Base-by-base conservation (phyloP, 1,284 basidiomycete species). In the Leccinum pachyderme region DNA sequence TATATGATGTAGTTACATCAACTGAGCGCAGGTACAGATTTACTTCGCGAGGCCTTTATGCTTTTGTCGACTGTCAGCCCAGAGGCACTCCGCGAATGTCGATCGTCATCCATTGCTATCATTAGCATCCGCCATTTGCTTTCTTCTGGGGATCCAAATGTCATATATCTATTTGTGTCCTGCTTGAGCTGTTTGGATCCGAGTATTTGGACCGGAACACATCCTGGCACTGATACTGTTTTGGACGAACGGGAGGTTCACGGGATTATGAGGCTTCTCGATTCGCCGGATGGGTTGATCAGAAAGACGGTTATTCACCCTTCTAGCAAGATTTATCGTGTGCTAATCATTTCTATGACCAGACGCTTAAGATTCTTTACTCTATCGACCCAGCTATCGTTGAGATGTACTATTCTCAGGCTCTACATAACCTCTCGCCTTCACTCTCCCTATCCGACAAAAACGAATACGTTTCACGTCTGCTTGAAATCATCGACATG, bases 191-290 rank as follows among this genome's bases (percentile, higher is more conserved):
- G 75, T 45, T 58, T 90, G 11, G 78, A 84, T 59, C 77, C 82
- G 4, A 66, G 65, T 25, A 60, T 83, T 32, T 91, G 89, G 89
- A 84, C 87, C 5, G 89, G 88, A 8, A 83, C 77, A 5, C 70
- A 68, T 13, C 66, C 75, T 3, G 75, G 77, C 5, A 69, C 77
- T 27, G 76, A 79, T 33, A 71, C 81, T 2, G 72, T 82, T 5
- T 68, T 91, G 48, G 84, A 88, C 32, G 80, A 75, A 53, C 79
- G 78, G 77, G 88, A 91, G 56, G 88, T 91, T 31, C 84, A 85
- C 55, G 74, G 75, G 33, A 74, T 91, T 25, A 85, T 91, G 80
- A 77, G 76, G 54, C 70, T 86, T 22, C 71, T 91, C 25, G 79
- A 83, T 55, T 83, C 80, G 5, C 66, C 74, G 2, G 89, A 91